Conservation (phyloP, 2,329 filamentous ascomycete species). For the Alternaria rosae region DNA sequence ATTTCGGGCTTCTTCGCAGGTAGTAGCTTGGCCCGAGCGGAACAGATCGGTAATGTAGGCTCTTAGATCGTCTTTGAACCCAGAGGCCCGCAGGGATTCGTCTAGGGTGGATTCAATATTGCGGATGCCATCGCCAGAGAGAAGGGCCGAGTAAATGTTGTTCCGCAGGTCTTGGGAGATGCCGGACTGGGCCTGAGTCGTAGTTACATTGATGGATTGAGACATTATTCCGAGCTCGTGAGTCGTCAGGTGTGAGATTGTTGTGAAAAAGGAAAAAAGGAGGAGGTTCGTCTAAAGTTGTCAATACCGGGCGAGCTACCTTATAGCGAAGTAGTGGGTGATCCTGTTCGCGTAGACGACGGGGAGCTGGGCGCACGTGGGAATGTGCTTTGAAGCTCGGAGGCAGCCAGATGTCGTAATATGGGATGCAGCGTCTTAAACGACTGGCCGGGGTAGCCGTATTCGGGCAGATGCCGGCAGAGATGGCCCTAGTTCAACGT, state of each 20-base stretch:
- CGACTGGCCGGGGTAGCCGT: conserved; percentile 16
- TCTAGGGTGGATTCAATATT: conserved; percentile 63
- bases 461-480: conserved; percentile 10
- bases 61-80: conserved; percentile 66
- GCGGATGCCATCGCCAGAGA: conserved; percentile 59
- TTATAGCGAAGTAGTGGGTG: conserved; percentile 13
- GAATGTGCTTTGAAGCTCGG: conserved; percentile 11
- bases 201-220: conserved; percentile 34
- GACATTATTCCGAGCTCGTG: conserved; percentile 5
- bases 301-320: conserved; percentile 13
- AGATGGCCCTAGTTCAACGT: conserved; percentile 9
- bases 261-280: neutral
- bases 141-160: conserved; percentile 56
- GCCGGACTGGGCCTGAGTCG: conserved; percentile 52
- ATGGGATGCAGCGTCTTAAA: conserved; percentile 5
- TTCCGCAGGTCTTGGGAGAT: conserved; percentile 51
- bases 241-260: neutral
- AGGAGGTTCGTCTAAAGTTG: conserved; percentile 2
- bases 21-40: conserved; percentile 64
- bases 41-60: conserved; percentile 64
- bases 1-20: conserved; percentile 63
- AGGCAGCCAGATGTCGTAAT: conserved; percentile 12
- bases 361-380: conserved; percentile 10
- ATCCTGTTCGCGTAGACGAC: conserved; percentile 13
- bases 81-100: conserved; percentile 63